A percentile compares a stretch with the other conserved stretches of the same genome.
Conservation (phyloP, 257 asterid species). For the Capsicum rhomboideum region DNA sequence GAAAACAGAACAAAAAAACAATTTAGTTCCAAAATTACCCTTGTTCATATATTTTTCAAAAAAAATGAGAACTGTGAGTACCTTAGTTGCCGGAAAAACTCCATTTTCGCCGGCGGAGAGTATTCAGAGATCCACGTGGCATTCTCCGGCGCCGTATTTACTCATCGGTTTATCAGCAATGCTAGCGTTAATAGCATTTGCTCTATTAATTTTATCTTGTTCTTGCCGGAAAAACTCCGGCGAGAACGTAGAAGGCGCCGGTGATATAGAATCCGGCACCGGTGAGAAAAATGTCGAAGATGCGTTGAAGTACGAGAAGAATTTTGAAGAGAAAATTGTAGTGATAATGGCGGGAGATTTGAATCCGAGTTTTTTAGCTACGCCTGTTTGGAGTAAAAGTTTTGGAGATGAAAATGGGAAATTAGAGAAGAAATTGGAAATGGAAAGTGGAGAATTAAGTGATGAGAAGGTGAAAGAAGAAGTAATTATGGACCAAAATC, state of each 20-base stretch:
- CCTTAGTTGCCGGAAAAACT: background rate
- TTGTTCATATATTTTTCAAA: too few species aligned
- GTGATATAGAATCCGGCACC: constrained; percentile 38
- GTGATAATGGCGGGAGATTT: constrained; percentile 89
- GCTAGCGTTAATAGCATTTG: constrained; percentile 82
- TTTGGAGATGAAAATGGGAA: background rate
- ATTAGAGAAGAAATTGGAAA: background rate
- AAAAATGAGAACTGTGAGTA: background rate
- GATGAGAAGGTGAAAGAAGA: background rate
- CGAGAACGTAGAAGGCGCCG: background rate
- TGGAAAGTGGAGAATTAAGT: background rate
- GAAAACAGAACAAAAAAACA: background rate
- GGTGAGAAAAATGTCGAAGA: constrained; percentile 19
- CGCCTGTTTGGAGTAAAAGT: constrained; percentile 52
- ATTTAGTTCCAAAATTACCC: background rate
- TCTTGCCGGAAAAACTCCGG: constrained; percentile 53
- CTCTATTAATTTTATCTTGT: constrained; percentile 70
- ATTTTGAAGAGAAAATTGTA: constrained; percentile 57
- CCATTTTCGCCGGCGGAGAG: background rate
- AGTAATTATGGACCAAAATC: background rate
- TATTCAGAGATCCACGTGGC: constrained; percentile 62
- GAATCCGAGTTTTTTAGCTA: constrained; percentile 77
- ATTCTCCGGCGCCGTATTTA: constrained; percentile 81
- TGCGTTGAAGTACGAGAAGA: constrained; percentile 16
- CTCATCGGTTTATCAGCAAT: constrained; percentile 83